A percentile compares a stretch with the other conserved stretches of the same genome.
Evolutionary conservation across 192 early-diverging fungal species (phyloP).

Genomic region (Linnemannia zychae): DNA sequence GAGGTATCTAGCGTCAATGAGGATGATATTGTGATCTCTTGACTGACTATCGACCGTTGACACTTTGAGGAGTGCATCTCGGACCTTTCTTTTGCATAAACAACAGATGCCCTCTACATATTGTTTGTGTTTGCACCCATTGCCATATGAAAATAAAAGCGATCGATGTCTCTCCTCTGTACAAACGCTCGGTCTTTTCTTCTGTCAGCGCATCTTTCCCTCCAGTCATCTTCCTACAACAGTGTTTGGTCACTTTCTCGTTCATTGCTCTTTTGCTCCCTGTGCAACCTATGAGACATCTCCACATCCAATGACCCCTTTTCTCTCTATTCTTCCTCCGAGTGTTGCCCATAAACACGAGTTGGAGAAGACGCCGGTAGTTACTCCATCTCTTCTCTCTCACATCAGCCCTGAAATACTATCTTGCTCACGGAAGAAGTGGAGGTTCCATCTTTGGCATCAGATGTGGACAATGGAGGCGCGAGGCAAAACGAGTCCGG

Average conservation of each 20-base stretch:
- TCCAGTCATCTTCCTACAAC: neutral
- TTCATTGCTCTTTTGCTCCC: neutral
- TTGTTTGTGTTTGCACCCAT: neutral
- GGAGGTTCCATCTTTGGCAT: neutral
- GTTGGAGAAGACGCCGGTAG: neutral
- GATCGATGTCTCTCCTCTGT: neutral
- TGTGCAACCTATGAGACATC: neutral
- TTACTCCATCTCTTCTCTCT: neutral
- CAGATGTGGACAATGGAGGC: neutral
- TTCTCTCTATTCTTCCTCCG: neutral
- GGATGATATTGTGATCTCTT: neutral
- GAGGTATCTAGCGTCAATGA: neutral
- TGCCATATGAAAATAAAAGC: neutral
- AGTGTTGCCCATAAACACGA: neutral
- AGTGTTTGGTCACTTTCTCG: neutral
- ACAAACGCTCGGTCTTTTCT: neutral
- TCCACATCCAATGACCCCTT: neutral
- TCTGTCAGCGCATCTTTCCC: neutral
- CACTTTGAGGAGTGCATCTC: slow-evolving; percentile 8
- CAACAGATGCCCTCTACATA: neutral
- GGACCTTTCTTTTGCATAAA: neutral
- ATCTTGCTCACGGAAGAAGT: neutral
- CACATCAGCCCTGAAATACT: neutral
- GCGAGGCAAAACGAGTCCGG: neutral
- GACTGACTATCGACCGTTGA: neutral